Evolutionary conservation across 805 yeast genomes (phyloP).

Genomic region (Metschnikowia hibisci): DNA sequence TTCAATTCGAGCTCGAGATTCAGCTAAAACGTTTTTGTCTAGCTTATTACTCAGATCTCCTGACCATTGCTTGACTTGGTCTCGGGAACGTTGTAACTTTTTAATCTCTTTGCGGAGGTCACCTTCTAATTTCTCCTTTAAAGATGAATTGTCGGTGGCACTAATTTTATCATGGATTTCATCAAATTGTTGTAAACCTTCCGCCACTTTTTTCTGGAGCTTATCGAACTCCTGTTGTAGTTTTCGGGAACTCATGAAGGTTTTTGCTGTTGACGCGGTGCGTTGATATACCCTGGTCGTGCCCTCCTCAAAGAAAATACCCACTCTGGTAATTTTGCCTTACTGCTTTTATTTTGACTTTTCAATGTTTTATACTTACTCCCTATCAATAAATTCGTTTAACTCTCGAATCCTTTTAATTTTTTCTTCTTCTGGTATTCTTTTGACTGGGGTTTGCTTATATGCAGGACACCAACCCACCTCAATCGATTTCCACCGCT

Average conservation of each 20-base stretch:
- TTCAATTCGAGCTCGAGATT: slow-evolving; percentile 67
- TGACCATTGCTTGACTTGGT: slow-evolving; percentile 93
- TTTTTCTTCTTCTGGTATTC: too few species aligned
- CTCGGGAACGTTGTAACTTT: slow-evolving; percentile 87
- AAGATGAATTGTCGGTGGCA: slow-evolving; percentile 76
- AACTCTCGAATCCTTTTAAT: too few species aligned
- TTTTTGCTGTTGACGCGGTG: not conserved
- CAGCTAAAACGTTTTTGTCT: slow-evolving; percentile 41
- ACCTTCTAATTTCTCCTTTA: slow-evolving; percentile 87
- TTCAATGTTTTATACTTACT: too few species aligned
- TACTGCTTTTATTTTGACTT: too few species aligned
- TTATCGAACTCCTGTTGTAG: slow-evolving; percentile 80
- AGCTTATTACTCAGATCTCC: slow-evolving; percentile 89
- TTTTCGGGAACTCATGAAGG: slow-evolving; percentile 39
- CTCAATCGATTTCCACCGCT: too few species aligned
- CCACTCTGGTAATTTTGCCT: too few species aligned
- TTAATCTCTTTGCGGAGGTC: slow-evolving; percentile 94
- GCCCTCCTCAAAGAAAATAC: too few species aligned
- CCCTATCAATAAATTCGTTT: too few species aligned
- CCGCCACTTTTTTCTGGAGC: slow-evolving; percentile 83
- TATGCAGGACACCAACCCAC: too few species aligned
- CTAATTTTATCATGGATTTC: slow-evolving; percentile 80
- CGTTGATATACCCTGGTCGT: not conserved
- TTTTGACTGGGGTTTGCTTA: too few species aligned
- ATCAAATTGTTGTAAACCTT: slow-evolving; percentile 85